Evolutionary conservation across 2,329 filamentous ascomycete species (phyloP).

Genomic region (Trichoderma semiorbis): DNA sequence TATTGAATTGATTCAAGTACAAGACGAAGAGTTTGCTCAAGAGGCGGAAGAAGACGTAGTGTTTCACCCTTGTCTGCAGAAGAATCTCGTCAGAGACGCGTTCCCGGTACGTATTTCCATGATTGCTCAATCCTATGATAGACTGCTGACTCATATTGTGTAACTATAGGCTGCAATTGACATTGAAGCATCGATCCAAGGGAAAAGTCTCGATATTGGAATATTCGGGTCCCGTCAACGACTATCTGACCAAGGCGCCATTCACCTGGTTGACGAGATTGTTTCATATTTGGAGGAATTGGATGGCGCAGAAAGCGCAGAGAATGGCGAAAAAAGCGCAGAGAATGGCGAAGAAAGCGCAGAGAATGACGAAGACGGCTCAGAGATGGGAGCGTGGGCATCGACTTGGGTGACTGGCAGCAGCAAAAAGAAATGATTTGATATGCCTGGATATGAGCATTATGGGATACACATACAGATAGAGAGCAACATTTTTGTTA

Average conservation of each 20-base stretch:
- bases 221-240: constrained; percentile 36
- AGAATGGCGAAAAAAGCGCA: too few species aligned
- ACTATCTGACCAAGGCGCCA: constrained; percentile 28
- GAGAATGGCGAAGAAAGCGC: too few species aligned
- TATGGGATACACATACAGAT: background rate
- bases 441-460: background rate
- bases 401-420: background rate
- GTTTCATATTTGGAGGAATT: constrained; percentile 20
- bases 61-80: constrained; percentile 19
- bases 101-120: constrained; percentile 30
- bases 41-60: background rate
- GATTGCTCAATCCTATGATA: too few species aligned
- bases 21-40: background rate
- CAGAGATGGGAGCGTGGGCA: background rate
- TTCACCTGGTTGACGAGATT: constrained; percentile 27
- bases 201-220: constrained; percentile 36
- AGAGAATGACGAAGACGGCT: background rate
- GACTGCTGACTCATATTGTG: background rate
- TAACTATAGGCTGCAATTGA: constrained; percentile 37
- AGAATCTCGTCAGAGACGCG: constrained; percentile 25
- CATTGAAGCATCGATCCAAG: constrained; percentile 38
- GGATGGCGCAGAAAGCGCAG: background rate
- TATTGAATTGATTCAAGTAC: background rate
- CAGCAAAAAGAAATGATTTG: background rate
- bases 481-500: background rate